Percentiles rank a stretch among this genome's conserved stretches.
Conservation (phyloP, 306 rosid genomes). For the Clitoria ternatea region DNA sequence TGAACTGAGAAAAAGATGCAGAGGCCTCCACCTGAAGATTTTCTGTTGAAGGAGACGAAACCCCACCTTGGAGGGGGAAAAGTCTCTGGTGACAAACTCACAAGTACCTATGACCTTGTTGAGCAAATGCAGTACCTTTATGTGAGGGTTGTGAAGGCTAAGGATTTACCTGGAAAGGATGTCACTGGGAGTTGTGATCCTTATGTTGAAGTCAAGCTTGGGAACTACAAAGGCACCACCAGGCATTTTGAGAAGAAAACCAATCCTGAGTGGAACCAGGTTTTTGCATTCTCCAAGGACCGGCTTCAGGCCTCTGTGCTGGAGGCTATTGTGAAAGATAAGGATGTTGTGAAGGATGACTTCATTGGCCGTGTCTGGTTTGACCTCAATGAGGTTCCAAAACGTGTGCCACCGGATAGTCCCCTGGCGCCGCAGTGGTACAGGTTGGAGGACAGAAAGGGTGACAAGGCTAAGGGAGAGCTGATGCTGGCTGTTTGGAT, state of each 20-base stretch:
- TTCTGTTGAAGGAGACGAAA: conserved; percentile 85
- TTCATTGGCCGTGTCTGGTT: conserved; percentile 68
- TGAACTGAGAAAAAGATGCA: conserved; percentile 57
- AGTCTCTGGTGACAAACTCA: conserved; percentile 76
- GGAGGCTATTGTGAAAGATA: conserved; percentile 87
- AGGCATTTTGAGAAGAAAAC: conserved; percentile 88
- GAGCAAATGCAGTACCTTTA: conserved; percentile 99
- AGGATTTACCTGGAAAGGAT: conserved; percentile 78
- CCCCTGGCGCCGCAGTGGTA: conserved; percentile 98
- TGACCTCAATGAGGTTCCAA: conserved; percentile 83
- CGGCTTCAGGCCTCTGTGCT: conserved; percentile 77
- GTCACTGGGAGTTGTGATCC: conserved; percentile 94
- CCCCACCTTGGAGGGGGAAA: conserved; percentile 95
- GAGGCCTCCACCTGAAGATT: conserved; percentile 90
- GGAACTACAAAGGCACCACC: conserved; percentile 90
- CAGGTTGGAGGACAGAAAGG: conserved; percentile 70
- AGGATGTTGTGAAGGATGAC: conserved; percentile 90
- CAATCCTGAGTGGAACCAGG: conserved; percentile 93
- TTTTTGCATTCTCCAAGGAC: conserved; percentile 89
- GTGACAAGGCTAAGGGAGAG: conserved; percentile 74
- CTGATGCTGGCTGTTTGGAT: conserved; percentile 98
- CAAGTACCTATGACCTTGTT: conserved; percentile 93
- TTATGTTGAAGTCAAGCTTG: conserved; percentile 81
- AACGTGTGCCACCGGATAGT: conserved; percentile 92
- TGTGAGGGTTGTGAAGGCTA: conserved; percentile 87